Base-by-base conservation (phyloP, 352 stramenopile species). In the Stramenopiles sp. region DNA sequence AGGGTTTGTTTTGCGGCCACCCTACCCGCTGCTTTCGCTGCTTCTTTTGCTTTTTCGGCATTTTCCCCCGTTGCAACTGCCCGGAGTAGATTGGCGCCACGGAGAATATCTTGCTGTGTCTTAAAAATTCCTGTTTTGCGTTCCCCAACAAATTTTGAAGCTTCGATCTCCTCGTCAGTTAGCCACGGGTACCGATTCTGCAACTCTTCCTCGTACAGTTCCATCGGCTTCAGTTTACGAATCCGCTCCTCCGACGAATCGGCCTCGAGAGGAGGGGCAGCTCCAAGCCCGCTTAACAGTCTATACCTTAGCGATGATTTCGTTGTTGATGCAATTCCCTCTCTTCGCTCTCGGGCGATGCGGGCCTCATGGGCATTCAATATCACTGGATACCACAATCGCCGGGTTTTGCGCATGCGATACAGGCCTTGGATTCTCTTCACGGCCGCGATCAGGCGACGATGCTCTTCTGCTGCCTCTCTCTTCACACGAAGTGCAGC, bases 391-490 rank as follows among this genome's bases (percentile, higher is more conserved):
- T 63, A 63, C 43, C 43, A 63, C 43, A 63, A 63, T 63, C 43
- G 12, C 25, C 43, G 43, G 12, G 43, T 25, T 63, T 63, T 63
- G 12, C 25, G 12, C 43, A 63, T 63, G 43, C 43, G 43, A 63
- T 63, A 63, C 43, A 63, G 25, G 43, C 43, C 43, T 63, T 63
- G 43, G 43, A 63, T 63, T 63, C 25, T 63, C 43, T 63, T 63
- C 12, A 63, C 43, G 12, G 43, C 43, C 25, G 12, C 43, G 25
- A 63, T 63, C 12, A 63, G 12, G 25, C 43, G 43, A 12, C 43
- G 25, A 18, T 25, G 12, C 25, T 63, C 43, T 63, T 63, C 43
- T 63, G 12, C 12, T 63, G 12, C 25, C 43, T 63, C 43, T 18
- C 43, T 12, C 43, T 63, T 63, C 12, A 63, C 25, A 18, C 25